phyloP scores from a whole-genome alignment of 345 rosid genomes.

The Odontarrhena argentea region DNA sequence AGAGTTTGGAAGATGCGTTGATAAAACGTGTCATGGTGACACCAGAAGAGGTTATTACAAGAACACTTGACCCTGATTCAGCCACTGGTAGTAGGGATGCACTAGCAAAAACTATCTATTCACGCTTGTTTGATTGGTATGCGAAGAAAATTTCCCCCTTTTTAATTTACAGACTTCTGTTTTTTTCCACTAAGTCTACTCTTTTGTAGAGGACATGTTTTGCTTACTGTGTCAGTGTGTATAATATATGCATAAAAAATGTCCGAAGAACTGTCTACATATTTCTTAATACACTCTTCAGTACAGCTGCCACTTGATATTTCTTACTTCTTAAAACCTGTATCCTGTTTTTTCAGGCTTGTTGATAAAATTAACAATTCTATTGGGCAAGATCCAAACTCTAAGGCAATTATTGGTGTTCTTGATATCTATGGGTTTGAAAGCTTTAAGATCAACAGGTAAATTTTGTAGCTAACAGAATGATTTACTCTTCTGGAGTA shows the following conservation, averaged over 20 bases:
- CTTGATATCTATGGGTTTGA: conserved; percentile 99
- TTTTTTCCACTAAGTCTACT: conserved; percentile 11
- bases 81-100: conserved; percentile 96
- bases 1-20: conserved; percentile 90
- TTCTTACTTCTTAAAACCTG: background rate
- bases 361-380: conserved; percentile 92
- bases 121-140: conserved; percentile 98
- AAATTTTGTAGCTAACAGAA: conserved; percentile 37
- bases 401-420: conserved; percentile 90
- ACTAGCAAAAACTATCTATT: conserved; percentile 89
- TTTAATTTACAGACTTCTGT: conserved; percentile 10
- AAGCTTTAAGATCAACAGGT: conserved; percentile 98
- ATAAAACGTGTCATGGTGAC: conserved; percentile 99
- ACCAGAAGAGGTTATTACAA: conserved; percentile 97
- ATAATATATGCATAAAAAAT: conserved; percentile 3
- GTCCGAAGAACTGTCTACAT: conserved; percentile 6
- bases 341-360: conserved; percentile 64
- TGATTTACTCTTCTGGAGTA: conserved; percentile 14
- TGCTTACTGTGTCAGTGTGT: conserved; percentile 14
- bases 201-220: conserved; percentile 17
- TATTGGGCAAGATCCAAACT: conserved; percentile 99
- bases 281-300: background rate
- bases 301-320: conserved; percentile 11
- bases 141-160: conserved; percentile 29
- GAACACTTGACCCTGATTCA: conserved; percentile 89